Evolutionary conservation across 768 basidiomycete species (phyloP).

Genomic region (Lentinula aciculospora): DNA sequence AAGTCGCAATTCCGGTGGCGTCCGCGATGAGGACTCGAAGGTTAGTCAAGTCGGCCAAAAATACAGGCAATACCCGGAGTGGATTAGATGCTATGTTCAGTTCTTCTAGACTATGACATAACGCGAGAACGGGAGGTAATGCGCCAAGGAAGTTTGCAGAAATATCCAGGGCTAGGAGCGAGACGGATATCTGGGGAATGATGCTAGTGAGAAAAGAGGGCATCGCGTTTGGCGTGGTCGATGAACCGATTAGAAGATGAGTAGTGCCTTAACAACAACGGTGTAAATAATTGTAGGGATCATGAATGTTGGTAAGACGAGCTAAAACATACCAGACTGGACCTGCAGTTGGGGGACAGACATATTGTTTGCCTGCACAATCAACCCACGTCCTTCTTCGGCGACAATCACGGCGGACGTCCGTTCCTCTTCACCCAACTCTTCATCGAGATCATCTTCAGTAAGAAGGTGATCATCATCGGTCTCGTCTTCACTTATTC

Average conservation of each 20-base stretch:
- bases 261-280: slow-evolving; percentile 65
- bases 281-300: neutral
- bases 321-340: slow-evolving; percentile 55
- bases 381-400: slow-evolving; percentile 81
- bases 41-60: slow-evolving; percentile 69
- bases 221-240: slow-evolving; percentile 70
- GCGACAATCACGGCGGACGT: slow-evolving; percentile 76
- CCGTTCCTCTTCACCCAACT: slow-evolving; percentile 58
- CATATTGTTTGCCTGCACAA: slow-evolving; percentile 64
- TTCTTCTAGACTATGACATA: slow-evolving; percentile 83
- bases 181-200: slow-evolving; percentile 67
- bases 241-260: slow-evolving; percentile 86
- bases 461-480: slow-evolving; percentile 39
- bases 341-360: slow-evolving; percentile 60
- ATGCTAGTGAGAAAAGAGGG: slow-evolving; percentile 65
- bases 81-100: slow-evolving; percentile 91
- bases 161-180: slow-evolving; percentile 90
- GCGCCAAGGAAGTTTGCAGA: slow-evolving; percentile 83
- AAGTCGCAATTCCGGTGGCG: slow-evolving; percentile 69
- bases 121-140: slow-evolving; percentile 77
- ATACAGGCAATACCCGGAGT: slow-evolving; percentile 85
- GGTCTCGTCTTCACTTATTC: slow-evolving; percentile 39
- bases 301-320: neutral
- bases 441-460: slow-evolving; percentile 42
- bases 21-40: slow-evolving; percentile 93